Evolutionary conservation across 177 flowering plant species (phyloP).

Genomic region (Tripterygium wilfordii): DNA sequence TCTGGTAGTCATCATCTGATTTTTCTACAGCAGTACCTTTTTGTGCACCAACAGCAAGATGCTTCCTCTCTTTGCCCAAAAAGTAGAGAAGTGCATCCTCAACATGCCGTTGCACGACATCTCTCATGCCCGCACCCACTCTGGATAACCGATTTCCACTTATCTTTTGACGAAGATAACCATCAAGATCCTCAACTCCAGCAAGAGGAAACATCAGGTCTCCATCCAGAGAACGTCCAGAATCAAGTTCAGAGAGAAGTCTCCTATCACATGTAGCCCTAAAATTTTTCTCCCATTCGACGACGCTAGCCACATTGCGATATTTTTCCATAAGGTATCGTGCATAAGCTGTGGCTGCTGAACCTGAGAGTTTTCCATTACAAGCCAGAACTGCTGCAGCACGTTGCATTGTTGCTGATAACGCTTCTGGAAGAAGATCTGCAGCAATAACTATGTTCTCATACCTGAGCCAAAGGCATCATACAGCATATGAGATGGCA

Average conservation of each 20-base stretch:
- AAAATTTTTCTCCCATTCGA: slow-evolving; percentile 82
- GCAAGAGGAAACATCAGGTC: slow-evolving; percentile 61
- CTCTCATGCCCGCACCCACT: slow-evolving; percentile 77
- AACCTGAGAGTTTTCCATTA: slow-evolving; percentile 66
- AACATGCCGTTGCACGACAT: slow-evolving; percentile 60
- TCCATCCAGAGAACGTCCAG: slow-evolving; percentile 60
- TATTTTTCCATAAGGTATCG: slow-evolving; percentile 69
- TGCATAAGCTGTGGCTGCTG: slow-evolving; percentile 60
- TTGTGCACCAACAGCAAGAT: slow-evolving; percentile 32
- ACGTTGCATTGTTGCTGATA: slow-evolving; percentile 65
- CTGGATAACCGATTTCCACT: slow-evolving; percentile 55
- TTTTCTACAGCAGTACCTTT: slow-evolving; percentile 54
- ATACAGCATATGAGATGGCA: slow-evolving; percentile 1
- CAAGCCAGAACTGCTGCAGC: slow-evolving; percentile 47
- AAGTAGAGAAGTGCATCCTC: slow-evolving; percentile 68
- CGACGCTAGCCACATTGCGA: slow-evolving; percentile 56
- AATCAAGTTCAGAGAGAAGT: slow-evolving; percentile 82
- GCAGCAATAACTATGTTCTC: slow-evolving; percentile 68
- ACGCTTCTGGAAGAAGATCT: slow-evolving; percentile 82
- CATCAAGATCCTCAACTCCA: slow-evolving; percentile 86
- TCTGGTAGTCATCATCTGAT: slow-evolving; percentile 67
- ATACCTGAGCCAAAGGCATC: slow-evolving; percentile 54
- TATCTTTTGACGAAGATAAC: slow-evolving; percentile 77
- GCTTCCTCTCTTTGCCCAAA: slow-evolving; percentile 68
- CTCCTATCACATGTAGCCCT: slow-evolving; percentile 76